Evolutionary conservation across 495 filamentous ascomycete species (phyloP).

Genomic region (Hypoxylon rickii): DNA sequence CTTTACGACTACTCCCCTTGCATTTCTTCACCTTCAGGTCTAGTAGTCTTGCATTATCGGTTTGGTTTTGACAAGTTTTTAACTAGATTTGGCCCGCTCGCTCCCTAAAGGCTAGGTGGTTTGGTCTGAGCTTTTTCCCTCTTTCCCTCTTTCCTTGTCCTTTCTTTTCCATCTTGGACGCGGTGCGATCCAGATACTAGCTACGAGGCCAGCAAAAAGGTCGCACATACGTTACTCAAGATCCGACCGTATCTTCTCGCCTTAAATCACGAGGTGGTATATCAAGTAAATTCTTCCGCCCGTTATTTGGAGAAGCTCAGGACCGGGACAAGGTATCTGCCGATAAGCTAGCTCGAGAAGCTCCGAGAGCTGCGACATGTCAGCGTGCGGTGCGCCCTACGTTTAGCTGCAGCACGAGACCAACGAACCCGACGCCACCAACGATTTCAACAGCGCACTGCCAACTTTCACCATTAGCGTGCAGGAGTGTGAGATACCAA

Average conservation of each 20-base stretch:
- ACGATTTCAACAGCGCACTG: constrained; percentile 8
- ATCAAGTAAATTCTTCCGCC: constrained; percentile 22
- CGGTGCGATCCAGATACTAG: constrained; percentile 16
- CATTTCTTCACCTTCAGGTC: too few relatives aligned
- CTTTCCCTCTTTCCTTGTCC: not conserved
- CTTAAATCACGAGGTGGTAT: not conserved
- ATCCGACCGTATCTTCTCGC: not conserved
- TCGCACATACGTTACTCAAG: constrained; percentile 5
- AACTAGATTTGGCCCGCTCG: too few relatives aligned
- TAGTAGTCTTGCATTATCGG: too few relatives aligned
- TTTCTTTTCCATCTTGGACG: not conserved
- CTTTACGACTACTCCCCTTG: too few relatives aligned
- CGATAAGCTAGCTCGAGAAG: constrained; percentile 23
- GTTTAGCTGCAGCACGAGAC: constrained; percentile 28
- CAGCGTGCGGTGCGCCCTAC: constrained; percentile 24
- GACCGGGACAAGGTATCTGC: too few relatives aligned
- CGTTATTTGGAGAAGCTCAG: constrained; percentile 16
- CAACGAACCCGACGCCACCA: constrained; percentile 28
- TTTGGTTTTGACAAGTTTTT: too few relatives aligned
- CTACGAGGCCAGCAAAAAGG: constrained; percentile 10
- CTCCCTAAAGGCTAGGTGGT: too few relatives aligned
- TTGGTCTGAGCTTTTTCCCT: too few relatives aligned
- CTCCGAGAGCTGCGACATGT: constrained; percentile 32
- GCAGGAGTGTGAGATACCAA: not conserved
- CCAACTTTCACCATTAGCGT: constrained; percentile 13